Percentiles rank a stretch among this genome's conserved stretches.
phyloP scores from a whole-genome alignment of 257 asterid genomes.

The Petrea volubilis region DNA sequence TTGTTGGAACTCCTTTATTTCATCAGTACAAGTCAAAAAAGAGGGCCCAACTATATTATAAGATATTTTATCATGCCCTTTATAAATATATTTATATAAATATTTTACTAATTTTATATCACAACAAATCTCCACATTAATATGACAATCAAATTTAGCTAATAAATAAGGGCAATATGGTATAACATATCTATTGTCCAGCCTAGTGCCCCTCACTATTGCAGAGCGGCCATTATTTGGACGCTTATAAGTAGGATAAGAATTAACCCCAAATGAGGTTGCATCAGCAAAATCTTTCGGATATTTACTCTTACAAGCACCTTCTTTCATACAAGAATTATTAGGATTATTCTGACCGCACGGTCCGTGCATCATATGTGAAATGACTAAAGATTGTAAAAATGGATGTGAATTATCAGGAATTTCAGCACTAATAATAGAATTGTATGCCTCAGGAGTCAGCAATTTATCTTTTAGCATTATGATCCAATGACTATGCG shows the following conservation, averaged over 20 bases:
- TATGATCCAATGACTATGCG: neutral
- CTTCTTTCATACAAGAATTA: neutral
- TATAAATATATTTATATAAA: too few species aligned
- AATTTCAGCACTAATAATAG: neutral
- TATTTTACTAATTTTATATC: too few species aligned
- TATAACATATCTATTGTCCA: neutral
- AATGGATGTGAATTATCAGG: neutral
- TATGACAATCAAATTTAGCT: too few species aligned
- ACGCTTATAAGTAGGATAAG: neutral
- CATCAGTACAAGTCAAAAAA: neutral
- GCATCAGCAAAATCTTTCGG: neutral
- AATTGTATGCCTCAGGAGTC: neutral
- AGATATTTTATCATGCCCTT: too few species aligned
- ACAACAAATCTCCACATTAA: too few species aligned
- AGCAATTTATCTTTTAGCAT: neutral
- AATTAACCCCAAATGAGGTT: neutral
- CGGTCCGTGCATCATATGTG: neutral
- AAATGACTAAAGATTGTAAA: neutral
- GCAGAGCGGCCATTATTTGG: too few species aligned
- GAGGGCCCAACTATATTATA: too few species aligned
- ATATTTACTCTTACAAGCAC: neutral
- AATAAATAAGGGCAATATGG: neutral
- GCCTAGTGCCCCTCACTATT: neutral
- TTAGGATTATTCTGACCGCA: neutral
- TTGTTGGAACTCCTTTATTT: neutral